Evolutionary conservation across 2,329 filamentous ascomycete genomes (phyloP), one percentile per base, ranked within the genome.

Genomic region (Simplicillium aogashimaense): DNA sequence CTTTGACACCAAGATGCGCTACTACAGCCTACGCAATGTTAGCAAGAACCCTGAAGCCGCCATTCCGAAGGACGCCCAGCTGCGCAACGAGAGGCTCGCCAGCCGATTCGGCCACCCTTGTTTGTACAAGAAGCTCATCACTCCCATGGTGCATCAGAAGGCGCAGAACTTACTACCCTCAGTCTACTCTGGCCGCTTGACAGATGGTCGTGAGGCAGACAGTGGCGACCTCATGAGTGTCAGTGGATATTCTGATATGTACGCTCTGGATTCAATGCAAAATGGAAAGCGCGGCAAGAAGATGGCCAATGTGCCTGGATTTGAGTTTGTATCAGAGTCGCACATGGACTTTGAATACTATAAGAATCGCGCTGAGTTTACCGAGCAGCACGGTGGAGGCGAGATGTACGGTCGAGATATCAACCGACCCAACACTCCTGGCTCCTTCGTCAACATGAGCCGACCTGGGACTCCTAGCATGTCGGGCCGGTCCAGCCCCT

Each of bases 141-240:
- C 88, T 0, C 90, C 90, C 3, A 95, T 97, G 89, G 90, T 97
- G 3, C 83, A 94, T 52, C 83, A 86, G 40, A 94, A 85, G 61
- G 86, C 87, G 3, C 86, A 92, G 53, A 88, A 92, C 43, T 73
- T 92, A 32, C 72, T 98, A 9, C 81, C 83, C n/a, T 78, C 84
- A 34, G 73, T 98, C 37, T 95, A 95, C 58, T 80, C 80, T 17
- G 90, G 89, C 10, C 81, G 90, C 4, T 64, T 94, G 17, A 74
- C 71, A 3, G 81, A 87, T 42, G 75, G 78, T 2, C 72, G 78
- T 20, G 74, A 77, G 18, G 70, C 69, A 2, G 71, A 70, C n/a
- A 66, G 72, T 0, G 66, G 70, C 41, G 72, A 81, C 38, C 61
- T 69, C 18, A 64, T 66, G 50, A 78, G 71, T 11, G 69, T 78